Evolutionary conservation across 192 early-diverging fungal genomes (phyloP).

Genomic region (Phycomyces nitens): DNA sequence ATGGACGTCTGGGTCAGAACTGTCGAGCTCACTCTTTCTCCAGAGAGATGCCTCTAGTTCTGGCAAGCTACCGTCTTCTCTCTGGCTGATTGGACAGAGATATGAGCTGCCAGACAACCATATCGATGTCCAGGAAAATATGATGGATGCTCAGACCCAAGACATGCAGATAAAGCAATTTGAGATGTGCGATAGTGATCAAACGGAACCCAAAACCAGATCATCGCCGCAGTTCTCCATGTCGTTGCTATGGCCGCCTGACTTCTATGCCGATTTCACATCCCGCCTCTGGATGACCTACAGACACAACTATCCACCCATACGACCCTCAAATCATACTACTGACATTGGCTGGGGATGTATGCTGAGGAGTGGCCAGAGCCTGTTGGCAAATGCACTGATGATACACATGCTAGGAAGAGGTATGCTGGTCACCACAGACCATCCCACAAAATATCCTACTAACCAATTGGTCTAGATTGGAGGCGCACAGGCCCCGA

Average conservation of each 20-base stretch:
- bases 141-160: slow-evolving; percentile 27
- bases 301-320: slow-evolving; percentile 80
- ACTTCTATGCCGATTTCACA: slow-evolving; percentile 79
- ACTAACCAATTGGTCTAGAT: slow-evolving; percentile 29
- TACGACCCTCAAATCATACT: slow-evolving; percentile 72
- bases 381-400: slow-evolving; percentile 82
- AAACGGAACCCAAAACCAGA: not conserved
- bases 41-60: not conserved
- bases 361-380: slow-evolving; percentile 95
- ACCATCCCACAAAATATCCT: no score
- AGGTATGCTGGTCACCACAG: slow-evolving; percentile 45
- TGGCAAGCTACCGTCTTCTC: not conserved
- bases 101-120: slow-evolving; percentile 26
- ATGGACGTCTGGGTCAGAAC: slow-evolving; percentile 32
- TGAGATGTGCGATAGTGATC: not conserved
- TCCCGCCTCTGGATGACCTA: slow-evolving; percentile 93
- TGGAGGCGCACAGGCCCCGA: slow-evolving; percentile 42
- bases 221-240: slow-evolving; percentile 5
- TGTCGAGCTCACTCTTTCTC: slow-evolving; percentile 13
- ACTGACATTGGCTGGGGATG: slow-evolving; percentile 95
- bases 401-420: slow-evolving; percentile 73
- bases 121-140: slow-evolving; percentile 17
- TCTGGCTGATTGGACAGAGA: slow-evolving; percentile 33
- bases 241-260: slow-evolving; percentile 32
- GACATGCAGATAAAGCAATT: slow-evolving; percentile 13